phyloP scores from a whole-genome alignment of 805 yeast species.

The Cyberlindnera suaveolens region DNA sequence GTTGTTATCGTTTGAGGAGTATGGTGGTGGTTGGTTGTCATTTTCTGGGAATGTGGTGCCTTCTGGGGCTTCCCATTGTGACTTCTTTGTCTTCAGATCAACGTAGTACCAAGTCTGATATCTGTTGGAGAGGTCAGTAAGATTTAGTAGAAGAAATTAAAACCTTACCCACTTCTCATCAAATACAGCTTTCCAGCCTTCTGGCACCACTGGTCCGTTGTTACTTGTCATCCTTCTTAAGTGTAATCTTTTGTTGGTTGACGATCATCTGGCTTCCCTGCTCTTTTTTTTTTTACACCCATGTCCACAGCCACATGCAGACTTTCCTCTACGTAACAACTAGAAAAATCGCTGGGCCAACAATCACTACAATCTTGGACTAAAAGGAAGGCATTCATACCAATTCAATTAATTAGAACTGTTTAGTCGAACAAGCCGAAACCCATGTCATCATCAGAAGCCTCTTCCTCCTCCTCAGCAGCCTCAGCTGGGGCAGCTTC shows the following conservation, averaged over 20 bases:
- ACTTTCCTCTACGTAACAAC: no score
- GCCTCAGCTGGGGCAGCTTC: constrained; percentile 73
- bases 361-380: no score
- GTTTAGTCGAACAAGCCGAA: constrained; percentile 96
- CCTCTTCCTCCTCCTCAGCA: constrained; percentile 61
- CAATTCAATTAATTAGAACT: constrained; percentile 9
- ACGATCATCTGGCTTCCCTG: no score
- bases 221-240: no score
- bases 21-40: constrained; percentile 35
- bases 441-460: constrained; percentile 82
- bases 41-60: constrained; percentile 41
- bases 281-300: no score
- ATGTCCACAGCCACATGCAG: no score
- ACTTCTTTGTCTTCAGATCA: constrained; percentile 58
- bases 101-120: constrained; percentile 78
- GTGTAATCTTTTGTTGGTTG: no score
- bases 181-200: constrained; percentile 70
- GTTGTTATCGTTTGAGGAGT: constrained; percentile 13
- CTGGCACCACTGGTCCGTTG: constrained; percentile 46
- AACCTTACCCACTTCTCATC: constrained; percentile 40
- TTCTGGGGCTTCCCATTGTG: constrained; percentile 87
- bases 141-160: neutral
- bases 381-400: neutral
- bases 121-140: constrained; percentile 1
- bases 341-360: no score